Conservation (phyloP, 2,329 filamentous ascomycete species). For the Pezicula radicicola region DNA sequence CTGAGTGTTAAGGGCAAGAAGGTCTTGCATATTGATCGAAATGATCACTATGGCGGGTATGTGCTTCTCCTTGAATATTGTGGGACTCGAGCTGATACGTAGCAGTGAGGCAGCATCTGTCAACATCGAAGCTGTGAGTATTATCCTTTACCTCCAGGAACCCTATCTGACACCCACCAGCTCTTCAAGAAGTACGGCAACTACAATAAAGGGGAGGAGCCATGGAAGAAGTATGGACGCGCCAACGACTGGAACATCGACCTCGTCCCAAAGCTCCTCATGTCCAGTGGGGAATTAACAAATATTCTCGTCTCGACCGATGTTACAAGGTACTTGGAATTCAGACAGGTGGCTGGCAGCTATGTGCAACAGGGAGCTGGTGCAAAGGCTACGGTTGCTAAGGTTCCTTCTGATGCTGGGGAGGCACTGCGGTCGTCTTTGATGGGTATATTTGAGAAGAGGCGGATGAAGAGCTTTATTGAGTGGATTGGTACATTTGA, state of each 20-base stretch:
- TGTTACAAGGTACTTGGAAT: slow-evolving; percentile 83
- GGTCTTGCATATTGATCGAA: slow-evolving; percentile 97
- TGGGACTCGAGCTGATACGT: slow-evolving; percentile 24
- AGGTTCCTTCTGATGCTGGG: slow-evolving; percentile 89
- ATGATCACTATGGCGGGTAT: slow-evolving; percentile 97
- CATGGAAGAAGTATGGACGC: slow-evolving; percentile 97
- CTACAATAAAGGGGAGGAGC: slow-evolving; percentile 74
- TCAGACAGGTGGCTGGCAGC: slow-evolving; percentile 93
- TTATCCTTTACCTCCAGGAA: slow-evolving; percentile 11
- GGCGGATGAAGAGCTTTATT: slow-evolving; percentile 92
- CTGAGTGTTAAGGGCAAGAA: slow-evolving; percentile 98
- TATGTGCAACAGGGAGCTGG: slow-evolving; percentile 87
- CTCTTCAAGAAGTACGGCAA: slow-evolving; percentile 97
- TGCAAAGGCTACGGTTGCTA: slow-evolving; percentile 87
- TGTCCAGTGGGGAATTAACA: slow-evolving; percentile 97
- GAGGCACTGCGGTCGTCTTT: slow-evolving; percentile 90
- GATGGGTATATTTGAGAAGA: slow-evolving; percentile 98
- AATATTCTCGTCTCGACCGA: slow-evolving; percentile 98
- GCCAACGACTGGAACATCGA: slow-evolving; percentile 99
- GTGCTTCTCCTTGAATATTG: slow-evolving; percentile 7
- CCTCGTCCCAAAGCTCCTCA: slow-evolving; percentile 95
- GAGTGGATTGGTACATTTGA: slow-evolving; percentile 93
- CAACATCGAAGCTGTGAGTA: slow-evolving; percentile 85
- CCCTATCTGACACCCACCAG: slow-evolving; percentile 44
- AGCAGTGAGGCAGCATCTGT: slow-evolving; percentile 88